Base-by-base conservation (phyloP, 106 monocot species). In the Alisma plantagoaquatica region DNA sequence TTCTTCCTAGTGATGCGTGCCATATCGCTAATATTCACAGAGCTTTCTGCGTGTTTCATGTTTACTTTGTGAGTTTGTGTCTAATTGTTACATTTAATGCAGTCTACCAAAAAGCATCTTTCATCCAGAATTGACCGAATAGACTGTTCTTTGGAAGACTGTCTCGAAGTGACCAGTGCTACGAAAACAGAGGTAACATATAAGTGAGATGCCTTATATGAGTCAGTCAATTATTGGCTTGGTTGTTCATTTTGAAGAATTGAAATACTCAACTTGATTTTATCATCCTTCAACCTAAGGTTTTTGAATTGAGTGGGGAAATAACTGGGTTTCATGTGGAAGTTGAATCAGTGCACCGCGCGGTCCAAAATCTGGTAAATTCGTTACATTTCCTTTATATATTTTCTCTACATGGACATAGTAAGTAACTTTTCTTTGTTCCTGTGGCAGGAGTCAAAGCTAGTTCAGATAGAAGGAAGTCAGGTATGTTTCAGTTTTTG, bases 111-210 rank as follows among this genome's bases (percentile, higher is more conserved):
- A 43, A 7, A 29, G 10, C 51, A 60, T 60, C 52, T 69, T 8
- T 60, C 68, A 29, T 51, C 49, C 11, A 69, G 68, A 52, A 69
- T 69, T 53, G 68, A 69, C 30, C 60, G 51, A 9, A 51, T 59
- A 16, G 68, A 69, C 44, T 60, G 59, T 41, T 43, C 49, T 43
- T 43, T 60, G 50, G 44, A 60, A n/a, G 68, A 69, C 22, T 60
- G 60, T 43, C 24, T 69, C 22, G 68, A 69, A 15, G n/a, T 51
- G 21, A 60, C 60, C 22, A 21, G 31, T 31, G 25, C 60, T 31
- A 69, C 59, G 9, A 59, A 23, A 33, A 17, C 42, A 20, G 68
- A 59, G 60, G 68, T 68, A 20, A 42, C 1, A 4, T 6, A 10
- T 28, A 35, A 20, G 0, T 0, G 6, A 12, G 4, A 7, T 10